phyloP scores from a whole-genome alignment of 768 basidiomycete genomes.

The Trametes sanguinea region DNA sequence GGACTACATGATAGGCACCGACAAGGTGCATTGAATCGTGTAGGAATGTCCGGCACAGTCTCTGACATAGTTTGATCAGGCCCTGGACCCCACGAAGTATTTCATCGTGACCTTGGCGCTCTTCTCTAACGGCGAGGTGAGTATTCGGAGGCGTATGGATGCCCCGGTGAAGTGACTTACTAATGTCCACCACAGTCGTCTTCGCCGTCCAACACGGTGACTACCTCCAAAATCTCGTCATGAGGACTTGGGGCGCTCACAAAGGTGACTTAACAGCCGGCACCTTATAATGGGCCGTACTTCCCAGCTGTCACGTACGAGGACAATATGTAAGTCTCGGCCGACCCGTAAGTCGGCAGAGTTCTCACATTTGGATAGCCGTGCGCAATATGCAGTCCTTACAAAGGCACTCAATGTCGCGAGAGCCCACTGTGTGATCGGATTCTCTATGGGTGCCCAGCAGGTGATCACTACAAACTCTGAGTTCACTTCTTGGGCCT shows the following conservation, averaged over 20 bases:
- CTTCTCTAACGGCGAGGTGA: slow-evolving; percentile 61
- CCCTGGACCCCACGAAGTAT: slow-evolving; percentile 52
- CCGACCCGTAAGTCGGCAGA: not conserved
- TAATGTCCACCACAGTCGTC: slow-evolving; percentile 45
- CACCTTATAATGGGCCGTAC: slow-evolving; percentile 59
- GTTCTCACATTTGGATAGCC: slow-evolving; percentile 34
- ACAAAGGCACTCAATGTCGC: slow-evolving; percentile 47
- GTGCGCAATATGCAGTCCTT: slow-evolving; percentile 56
- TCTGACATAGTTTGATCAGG: slow-evolving; percentile 32
- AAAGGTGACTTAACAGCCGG: slow-evolving; percentile 38
- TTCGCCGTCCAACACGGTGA: slow-evolving; percentile 61
- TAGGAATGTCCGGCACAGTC: not conserved
- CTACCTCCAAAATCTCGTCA: slow-evolving; percentile 2
- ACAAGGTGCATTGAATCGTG: slow-evolving; percentile 40
- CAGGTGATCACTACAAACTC: slow-evolving; percentile 33
- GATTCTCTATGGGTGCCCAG: slow-evolving; percentile 65
- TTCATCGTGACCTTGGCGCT: slow-evolving; percentile 58
- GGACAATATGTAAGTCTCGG: slow-evolving; percentile 50
- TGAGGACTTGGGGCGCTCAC: not conserved
- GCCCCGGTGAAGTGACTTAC: not conserved
- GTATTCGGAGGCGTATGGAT: slow-evolving; percentile 8
- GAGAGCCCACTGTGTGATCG: slow-evolving; percentile 49
- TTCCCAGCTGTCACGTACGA: slow-evolving; percentile 58
- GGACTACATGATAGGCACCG: slow-evolving; percentile 48
- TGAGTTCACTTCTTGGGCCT: not conserved